Evolutionary conservation across 441 rosid species (phyloP).

Genomic region (Pelargonium cotyledonis): DNA sequence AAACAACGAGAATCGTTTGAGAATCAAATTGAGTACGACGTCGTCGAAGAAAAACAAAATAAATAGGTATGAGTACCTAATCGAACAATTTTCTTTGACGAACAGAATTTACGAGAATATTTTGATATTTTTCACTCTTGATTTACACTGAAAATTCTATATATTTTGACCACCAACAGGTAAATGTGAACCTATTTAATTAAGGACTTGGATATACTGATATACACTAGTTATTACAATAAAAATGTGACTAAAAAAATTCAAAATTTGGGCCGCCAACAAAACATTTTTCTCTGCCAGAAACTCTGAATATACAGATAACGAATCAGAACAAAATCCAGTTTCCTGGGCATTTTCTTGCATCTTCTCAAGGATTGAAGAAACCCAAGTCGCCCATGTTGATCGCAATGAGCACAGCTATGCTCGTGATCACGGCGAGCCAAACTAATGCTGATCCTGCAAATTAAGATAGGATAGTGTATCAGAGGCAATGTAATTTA

Average conservation of each 20-base stretch:
- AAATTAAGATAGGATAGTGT: neutral
- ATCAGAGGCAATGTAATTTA: too few species aligned
- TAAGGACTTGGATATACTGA: neutral
- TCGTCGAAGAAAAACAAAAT: too few species aligned
- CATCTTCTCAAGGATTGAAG: constrained; percentile 69
- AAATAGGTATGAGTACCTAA: too few species aligned
- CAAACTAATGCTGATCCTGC: constrained; percentile 70
- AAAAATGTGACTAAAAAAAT: neutral
- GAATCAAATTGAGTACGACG: too few species aligned
- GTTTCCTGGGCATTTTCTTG: neutral
- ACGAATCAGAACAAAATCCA: neutral
- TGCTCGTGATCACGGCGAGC: constrained; percentile 63
- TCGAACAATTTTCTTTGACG: too few species aligned
- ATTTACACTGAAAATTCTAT: too few species aligned
- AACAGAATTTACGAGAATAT: too few species aligned
- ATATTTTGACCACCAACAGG: too few species aligned
- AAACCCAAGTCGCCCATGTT: constrained; percentile 60
- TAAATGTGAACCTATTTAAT: neutral
- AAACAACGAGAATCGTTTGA: too few species aligned
- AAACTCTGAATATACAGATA: neutral
- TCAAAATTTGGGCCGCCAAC: constrained; percentile 6
- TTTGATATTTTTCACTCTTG: too few species aligned
- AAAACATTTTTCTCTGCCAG: neutral
- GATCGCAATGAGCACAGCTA: constrained; percentile 60
- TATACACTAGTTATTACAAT: neutral